phyloP scores from a whole-genome alignment of 129 eudicot genomes.

The Flaveria sonorensis region DNA sequence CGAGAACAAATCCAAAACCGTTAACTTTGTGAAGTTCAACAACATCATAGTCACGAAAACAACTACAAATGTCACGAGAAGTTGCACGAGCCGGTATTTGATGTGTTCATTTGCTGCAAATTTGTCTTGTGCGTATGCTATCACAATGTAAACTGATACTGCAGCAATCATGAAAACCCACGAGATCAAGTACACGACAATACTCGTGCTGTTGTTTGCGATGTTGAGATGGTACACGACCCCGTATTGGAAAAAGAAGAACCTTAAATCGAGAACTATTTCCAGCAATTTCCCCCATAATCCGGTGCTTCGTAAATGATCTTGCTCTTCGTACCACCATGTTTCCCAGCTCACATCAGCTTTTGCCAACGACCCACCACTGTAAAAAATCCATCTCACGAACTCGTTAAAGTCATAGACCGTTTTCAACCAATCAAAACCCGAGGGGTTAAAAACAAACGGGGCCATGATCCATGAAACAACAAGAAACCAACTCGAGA shows the following conservation, averaged over 20 bases:
- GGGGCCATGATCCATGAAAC: conserved; percentile 91
- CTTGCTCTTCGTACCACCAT: conserved; percentile 99
- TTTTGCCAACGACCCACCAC: conserved; percentile 61
- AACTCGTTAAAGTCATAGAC: conserved; percentile 86
- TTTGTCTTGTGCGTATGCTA: conserved; percentile 75
- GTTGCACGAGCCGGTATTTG: conserved; percentile 69
- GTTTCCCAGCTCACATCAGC: conserved; percentile 93
- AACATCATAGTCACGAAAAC: conserved; percentile 50
- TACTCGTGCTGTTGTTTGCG: conserved; percentile 48
- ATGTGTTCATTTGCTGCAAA: conserved; percentile 70
- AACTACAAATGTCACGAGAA: conserved; percentile 45
- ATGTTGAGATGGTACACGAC: conserved; percentile 80
- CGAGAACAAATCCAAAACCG: conserved; percentile 53
- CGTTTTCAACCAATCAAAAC: conserved; percentile 91
- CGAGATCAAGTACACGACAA: conserved; percentile 71
- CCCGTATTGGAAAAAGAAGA: conserved; percentile 90
- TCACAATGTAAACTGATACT: conserved; percentile 52
- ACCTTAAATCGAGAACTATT: conserved; percentile 73
- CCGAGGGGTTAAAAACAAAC: conserved; percentile 84
- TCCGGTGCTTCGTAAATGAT: conserved; percentile 79
- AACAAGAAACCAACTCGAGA: conserved; percentile 91
- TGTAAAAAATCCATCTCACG: conserved; percentile 72
- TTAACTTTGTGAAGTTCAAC: conserved; percentile 54
- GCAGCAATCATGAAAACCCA: conserved; percentile 62
- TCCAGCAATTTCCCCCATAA: conserved; percentile 88